Evolutionary conservation across 2,329 filamentous ascomycete species (phyloP).

Genomic region (Alternaria triticina): DNA sequence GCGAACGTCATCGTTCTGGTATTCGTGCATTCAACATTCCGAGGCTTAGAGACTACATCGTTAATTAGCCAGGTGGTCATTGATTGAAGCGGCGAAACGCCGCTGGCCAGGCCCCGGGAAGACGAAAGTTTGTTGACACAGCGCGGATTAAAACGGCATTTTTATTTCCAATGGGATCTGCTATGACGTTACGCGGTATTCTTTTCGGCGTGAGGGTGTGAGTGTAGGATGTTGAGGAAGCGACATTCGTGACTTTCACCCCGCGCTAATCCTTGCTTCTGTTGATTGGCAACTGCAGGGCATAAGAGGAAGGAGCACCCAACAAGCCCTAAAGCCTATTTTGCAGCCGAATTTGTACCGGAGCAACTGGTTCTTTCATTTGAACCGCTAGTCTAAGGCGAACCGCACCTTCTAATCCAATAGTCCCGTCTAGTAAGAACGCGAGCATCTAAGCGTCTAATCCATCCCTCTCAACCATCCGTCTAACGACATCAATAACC

Average conservation of each 20-base stretch:
- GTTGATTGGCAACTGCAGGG: background rate
- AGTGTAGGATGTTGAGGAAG: background rate
- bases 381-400: too few relatives aligned
- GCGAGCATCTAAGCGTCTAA: constrained; percentile 61
- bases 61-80: background rate
- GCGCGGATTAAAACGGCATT: too few relatives aligned
- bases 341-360: background rate
- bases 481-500: constrained; percentile 78
- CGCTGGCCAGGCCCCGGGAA: background rate
- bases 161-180: too few relatives aligned
- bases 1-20: background rate
- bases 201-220: too few relatives aligned
- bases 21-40: background rate
- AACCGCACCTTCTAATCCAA: background rate
- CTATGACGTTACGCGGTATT: too few relatives aligned
- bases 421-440: background rate
- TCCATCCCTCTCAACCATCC: constrained; percentile 88
- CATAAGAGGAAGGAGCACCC: background rate
- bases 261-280: background rate
- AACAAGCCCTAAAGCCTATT: background rate
- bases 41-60: background rate
- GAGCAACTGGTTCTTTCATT: background rate
- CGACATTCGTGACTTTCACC: background rate
- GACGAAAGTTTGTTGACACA: background rate
- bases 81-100: background rate